phyloP scores from a whole-genome alignment of 768 basidiomycete genomes.

The Antrodiella citrinella region DNA sequence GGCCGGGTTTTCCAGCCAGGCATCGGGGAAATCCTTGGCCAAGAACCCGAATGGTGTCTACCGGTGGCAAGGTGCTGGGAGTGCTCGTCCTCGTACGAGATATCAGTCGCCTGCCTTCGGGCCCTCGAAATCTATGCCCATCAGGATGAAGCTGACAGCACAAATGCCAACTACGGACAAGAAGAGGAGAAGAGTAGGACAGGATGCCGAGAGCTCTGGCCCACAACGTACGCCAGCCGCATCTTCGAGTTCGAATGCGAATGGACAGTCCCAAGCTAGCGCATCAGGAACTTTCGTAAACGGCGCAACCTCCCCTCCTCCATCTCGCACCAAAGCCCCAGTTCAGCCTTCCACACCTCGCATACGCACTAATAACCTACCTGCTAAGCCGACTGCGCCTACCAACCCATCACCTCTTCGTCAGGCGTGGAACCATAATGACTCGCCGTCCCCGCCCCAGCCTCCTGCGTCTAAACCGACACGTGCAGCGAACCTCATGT shows the following conservation, averaged over 20 bases:
- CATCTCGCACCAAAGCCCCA: background rate
- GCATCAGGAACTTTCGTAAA: background rate
- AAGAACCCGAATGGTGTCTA: constrained; percentile 72
- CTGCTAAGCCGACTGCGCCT: constrained; percentile 49
- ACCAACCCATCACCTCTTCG: constrained; percentile 67
- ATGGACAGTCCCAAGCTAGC: constrained; percentile 2
- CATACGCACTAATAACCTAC: constrained; percentile 15
- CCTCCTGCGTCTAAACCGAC: constrained; percentile 39
- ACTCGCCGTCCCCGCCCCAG: constrained; percentile 29
- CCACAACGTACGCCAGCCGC: constrained; percentile 23
- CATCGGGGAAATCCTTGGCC: constrained; percentile 46
- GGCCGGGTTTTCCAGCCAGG: constrained; percentile 15
- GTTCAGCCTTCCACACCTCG: constrained; percentile 13
- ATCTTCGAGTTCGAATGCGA: constrained; percentile 5
- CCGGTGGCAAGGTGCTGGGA: constrained; percentile 71
- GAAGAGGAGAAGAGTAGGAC: constrained; percentile 56
- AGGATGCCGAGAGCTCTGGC: constrained; percentile 30
- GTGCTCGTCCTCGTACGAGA: constrained; percentile 54
- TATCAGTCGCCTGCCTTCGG: constrained; percentile 71
- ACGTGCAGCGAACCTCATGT: constrained; percentile 61
- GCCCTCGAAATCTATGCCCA: constrained; percentile 32
- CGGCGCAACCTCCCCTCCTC: background rate
- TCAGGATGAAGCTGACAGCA: constrained; percentile 32
- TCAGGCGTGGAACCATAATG: constrained; percentile 55
- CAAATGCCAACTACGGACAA: constrained; percentile 34